These are phyloP conservation scores for Candida ulmi DNA, from an alignment of 805 yeast species.

Conservation along the genomic window DNA sequence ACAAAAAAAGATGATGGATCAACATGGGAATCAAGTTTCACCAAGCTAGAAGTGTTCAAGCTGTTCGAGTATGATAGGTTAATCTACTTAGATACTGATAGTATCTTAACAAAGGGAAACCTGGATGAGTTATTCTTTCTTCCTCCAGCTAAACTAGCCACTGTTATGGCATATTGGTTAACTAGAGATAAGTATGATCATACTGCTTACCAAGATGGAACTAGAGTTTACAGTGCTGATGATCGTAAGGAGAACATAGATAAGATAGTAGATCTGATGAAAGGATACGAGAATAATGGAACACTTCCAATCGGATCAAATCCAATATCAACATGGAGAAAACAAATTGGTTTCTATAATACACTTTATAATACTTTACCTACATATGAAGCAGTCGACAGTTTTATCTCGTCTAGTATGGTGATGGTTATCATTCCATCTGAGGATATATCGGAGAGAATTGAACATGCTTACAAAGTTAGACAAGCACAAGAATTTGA, in stretches of 20 bases:
- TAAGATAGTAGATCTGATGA: no score
- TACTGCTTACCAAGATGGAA: neutral
- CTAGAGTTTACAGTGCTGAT: no score
- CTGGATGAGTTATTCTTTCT: constrained; percentile 33
- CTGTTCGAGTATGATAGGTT: constrained; percentile 34
- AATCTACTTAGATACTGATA: constrained; percentile 42
- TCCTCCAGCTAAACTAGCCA: constrained; percentile 26
- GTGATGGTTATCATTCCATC: constrained; percentile 39
- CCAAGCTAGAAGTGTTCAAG: constrained; percentile 38
- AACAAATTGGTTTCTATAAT: no score
- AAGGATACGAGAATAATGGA: no score
- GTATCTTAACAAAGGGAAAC: constrained; percentile 26
- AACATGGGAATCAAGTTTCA: constrained; percentile 36
- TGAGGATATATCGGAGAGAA: constrained; percentile 2
- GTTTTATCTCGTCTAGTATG: constrained; percentile 17
- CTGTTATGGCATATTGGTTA: constrained; percentile 24
- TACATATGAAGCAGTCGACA: neutral
- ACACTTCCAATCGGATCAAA: no score
- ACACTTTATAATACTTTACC: no score
- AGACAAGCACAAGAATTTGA: constrained; percentile 31
- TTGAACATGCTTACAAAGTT: constrained; percentile 14
- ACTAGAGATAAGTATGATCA: constrained; percentile 7
- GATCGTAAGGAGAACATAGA: no score
- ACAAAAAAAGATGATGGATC: neutral
- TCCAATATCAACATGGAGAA: no score